phyloP scores from a whole-genome alignment of 345 rosid genomes.

The Toxicodendron radicans region DNA sequence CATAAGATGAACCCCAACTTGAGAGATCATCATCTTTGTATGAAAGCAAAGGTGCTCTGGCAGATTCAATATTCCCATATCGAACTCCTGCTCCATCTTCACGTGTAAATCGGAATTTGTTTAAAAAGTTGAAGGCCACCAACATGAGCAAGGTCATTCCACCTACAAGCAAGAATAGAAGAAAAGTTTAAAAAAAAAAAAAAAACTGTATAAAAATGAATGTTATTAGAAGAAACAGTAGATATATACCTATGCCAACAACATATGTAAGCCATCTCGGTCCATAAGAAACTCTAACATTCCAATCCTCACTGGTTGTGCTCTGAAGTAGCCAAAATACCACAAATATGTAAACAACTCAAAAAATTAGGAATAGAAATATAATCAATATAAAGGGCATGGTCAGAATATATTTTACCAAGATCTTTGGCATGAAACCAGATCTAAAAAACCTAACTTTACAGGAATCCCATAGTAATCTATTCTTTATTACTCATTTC shows the following conservation, averaged over 20 bases:
- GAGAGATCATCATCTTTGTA: slow-evolving; percentile 84
- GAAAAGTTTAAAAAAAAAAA: neutral
- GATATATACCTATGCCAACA: slow-evolving; percentile 67
- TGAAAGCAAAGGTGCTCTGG: slow-evolving; percentile 72
- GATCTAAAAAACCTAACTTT: neutral
- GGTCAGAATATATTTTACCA: neutral
- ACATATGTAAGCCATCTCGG: slow-evolving; percentile 93
- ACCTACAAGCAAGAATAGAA: slow-evolving; percentile 39
- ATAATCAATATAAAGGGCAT: neutral
- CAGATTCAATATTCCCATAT: slow-evolving; percentile 37
- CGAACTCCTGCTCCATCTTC: slow-evolving; percentile 40
- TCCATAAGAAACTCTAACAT: slow-evolving; percentile 72
- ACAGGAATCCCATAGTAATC: neutral
- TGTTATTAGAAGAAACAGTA: slow-evolving; percentile 9
- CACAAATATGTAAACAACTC: slow-evolving; percentile 10
- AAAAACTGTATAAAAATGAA: neutral
- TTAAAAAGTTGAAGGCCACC: slow-evolving; percentile 55
- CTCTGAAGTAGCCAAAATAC: slow-evolving; percentile 47
- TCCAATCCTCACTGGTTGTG: slow-evolving; percentile 51
- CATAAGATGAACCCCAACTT: slow-evolving; percentile 95
- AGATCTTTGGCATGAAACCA: slow-evolving; percentile 3
- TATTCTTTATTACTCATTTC: neutral
- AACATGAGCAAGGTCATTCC: slow-evolving; percentile 68
- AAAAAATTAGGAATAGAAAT: neutral
- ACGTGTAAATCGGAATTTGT: slow-evolving; percentile 45